Evolutionary conservation across 1,284 basidiomycete species (phyloP).

Genomic region (Boletus semigastroideus): DNA sequence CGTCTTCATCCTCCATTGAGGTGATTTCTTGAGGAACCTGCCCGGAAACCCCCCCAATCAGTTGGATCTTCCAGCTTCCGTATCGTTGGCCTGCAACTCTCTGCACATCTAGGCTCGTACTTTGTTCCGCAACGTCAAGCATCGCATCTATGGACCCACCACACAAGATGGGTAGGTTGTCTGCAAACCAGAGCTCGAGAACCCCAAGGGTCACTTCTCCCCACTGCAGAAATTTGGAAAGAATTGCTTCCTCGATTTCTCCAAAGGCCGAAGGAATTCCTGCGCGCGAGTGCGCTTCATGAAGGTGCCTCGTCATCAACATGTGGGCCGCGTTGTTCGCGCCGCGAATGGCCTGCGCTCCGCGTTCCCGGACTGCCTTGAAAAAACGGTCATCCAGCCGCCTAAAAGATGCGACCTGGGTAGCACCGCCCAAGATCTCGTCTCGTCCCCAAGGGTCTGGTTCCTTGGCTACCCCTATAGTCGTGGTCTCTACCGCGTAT

Average conservation of each 20-base stretch:
- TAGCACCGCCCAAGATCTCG: slow-evolving; percentile 62
- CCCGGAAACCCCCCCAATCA: slow-evolving; percentile 15
- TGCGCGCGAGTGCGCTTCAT: slow-evolving; percentile 50
- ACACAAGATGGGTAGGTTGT: slow-evolving; percentile 56
- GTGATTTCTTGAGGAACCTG: slow-evolving; percentile 2
- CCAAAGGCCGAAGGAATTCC: slow-evolving; percentile 40
- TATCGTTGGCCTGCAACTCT: slow-evolving; percentile 23
- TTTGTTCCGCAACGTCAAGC: slow-evolving; percentile 47
- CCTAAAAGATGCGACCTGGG: slow-evolving; percentile 71
- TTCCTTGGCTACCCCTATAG: slow-evolving; percentile 57
- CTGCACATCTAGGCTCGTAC: slow-evolving; percentile 27
- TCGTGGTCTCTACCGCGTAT: slow-evolving; percentile 58
- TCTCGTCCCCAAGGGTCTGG: slow-evolving; percentile 71
- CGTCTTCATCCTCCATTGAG: slow-evolving; percentile 10
- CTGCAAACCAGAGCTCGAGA: slow-evolving; percentile 71
- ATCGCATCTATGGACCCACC: slow-evolving; percentile 69
- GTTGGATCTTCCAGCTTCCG: slow-evolving; percentile 28
- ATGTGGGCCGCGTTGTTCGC: slow-evolving; percentile 43
- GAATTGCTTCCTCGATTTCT: slow-evolving; percentile 54
- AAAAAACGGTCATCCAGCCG: slow-evolving; percentile 39
- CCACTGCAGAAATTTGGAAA: slow-evolving; percentile 52
- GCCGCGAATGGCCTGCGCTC: slow-evolving; percentile 35
- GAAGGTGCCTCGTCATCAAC: slow-evolving; percentile 50
- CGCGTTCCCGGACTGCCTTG: slow-evolving; percentile 35
- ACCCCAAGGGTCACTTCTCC: slow-evolving; percentile 50